These are phyloP conservation scores for Russula virescens DNA, from an alignment of 768 basidiomycete species.

Conservation along the genomic window DNA sequence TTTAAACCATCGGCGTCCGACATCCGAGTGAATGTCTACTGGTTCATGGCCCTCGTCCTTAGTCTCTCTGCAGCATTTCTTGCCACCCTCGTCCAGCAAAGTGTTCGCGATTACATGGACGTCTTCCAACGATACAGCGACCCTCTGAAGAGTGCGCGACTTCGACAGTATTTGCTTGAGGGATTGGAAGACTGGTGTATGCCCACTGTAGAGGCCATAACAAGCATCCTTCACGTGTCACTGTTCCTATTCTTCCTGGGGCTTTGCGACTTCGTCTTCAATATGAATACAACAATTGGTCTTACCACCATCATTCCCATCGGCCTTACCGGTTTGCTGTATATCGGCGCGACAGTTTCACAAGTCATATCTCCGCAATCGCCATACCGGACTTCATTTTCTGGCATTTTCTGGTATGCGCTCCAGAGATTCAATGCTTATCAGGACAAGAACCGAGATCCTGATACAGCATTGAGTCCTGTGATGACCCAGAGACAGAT, in stretches of 20 bases:
- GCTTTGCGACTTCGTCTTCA: not conserved
- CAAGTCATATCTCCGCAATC: not conserved
- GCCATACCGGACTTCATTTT: not conserved
- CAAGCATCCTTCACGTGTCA: not conserved
- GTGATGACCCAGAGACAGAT: conserved; percentile 6
- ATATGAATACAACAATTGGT: not conserved
- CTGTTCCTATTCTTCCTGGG: not conserved
- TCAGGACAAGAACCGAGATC: not conserved
- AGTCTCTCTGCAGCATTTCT: not conserved
- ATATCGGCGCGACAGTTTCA: not conserved
- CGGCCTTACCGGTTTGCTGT: not conserved
- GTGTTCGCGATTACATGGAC: not conserved
- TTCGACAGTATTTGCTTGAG: not conserved
- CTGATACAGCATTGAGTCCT: not conserved
- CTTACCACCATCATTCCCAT: not conserved
- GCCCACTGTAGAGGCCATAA: not conserved
- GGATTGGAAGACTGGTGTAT: not conserved
- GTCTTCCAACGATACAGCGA: conserved; percentile 2
- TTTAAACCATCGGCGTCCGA: not conserved
- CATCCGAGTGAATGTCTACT: not conserved
- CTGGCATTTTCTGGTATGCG: not conserved
- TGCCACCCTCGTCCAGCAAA: not conserved
- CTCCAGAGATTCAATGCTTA: not conserved
- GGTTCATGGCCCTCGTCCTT: not conserved
- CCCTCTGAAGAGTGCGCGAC: not conserved